Conservation (phyloP, 1,284 basidiomycete genomes). For the Tremellales sp. region DNA sequence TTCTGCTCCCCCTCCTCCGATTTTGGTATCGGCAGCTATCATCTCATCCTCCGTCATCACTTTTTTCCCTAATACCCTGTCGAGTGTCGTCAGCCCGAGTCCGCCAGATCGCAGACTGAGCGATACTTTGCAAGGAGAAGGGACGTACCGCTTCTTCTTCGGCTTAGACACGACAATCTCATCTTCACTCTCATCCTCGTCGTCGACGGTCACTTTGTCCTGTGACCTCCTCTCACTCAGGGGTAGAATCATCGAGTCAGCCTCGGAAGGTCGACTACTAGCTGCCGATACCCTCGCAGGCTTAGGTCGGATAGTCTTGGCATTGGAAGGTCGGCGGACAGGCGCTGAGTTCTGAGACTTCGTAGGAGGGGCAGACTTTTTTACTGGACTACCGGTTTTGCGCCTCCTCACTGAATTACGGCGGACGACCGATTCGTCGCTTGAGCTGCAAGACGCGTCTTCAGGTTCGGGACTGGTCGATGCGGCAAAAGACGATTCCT, state of each 20-base stretch:
- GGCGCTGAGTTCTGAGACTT: not conserved
- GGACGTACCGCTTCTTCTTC: slow-evolving; percentile 53
- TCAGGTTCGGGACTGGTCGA: slow-evolving; percentile 8
- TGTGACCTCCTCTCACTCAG: not conserved
- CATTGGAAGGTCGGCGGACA: slow-evolving; percentile 19
- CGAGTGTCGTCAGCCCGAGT: not conserved
- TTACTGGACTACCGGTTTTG: slow-evolving; percentile 9
- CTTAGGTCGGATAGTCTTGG: slow-evolving; percentile 20
- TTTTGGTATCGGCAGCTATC: slow-evolving; percentile 27
- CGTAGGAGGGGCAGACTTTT: not conserved
- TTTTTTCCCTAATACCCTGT: slow-evolving; percentile 52
- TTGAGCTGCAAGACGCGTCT: not conserved
- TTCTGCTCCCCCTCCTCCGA: slow-evolving; percentile 23
- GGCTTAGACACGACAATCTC: slow-evolving; percentile 45
- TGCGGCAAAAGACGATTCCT: slow-evolving; percentile 25
- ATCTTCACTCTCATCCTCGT: slow-evolving; percentile 23
- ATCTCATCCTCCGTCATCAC: slow-evolving; percentile 53
- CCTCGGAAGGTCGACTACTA: not conserved
- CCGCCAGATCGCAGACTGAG: not conserved
- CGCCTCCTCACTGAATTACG: slow-evolving; percentile 15
- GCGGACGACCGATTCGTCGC: slow-evolving; percentile 22
- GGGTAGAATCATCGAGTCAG: not conserved
- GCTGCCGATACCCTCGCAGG: not conserved
- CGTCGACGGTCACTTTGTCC: slow-evolving; percentile 8
- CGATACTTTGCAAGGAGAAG: not conserved